Evolutionary conservation across 257 asterid species (phyloP), one percentile per base, ranked within the genome.

Genomic region (Perilla frutescens): DNA sequence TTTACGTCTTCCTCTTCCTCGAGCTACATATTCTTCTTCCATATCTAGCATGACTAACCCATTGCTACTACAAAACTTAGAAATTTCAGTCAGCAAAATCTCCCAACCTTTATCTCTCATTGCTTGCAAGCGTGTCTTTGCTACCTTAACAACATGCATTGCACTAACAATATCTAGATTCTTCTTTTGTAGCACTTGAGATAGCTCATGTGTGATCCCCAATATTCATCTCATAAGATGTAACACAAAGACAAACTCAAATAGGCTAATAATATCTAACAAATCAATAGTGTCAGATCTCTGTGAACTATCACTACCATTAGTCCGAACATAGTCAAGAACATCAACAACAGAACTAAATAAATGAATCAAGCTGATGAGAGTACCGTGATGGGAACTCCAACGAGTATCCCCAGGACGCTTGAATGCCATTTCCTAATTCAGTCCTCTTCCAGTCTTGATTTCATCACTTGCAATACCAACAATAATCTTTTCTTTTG

Each of bases 201-300:
- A 20, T 20, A 20, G 26, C 26, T 20, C 26, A 20, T 20, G 26
- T 20, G 26, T 20, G 26, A 20, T 20, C 26, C 26, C 26, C 26
- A 56, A 56, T 1, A 56, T 1, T 56, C 7, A 0, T 3, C 62
- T 56, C 37, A 56, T 56, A 20, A 56, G 62, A 20, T 20, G 3
- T 9, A 56, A 56, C 8, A 56, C 62, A 56, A 56, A 56, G 1
- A 56, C 39, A 56, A 56, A 49, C 55, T 49, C 55, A 49, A 49
- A 49, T 4, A 13, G 58, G 12, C 3, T 8, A 10, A 51, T 13
- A 51, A 51, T 13, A 3, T 51, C 29, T 14, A 29, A 6, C 40
- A 56, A 56, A 29, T 56, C 62, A 7, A 20, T 0, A 3, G 62
- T 14, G 15, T 29, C 40, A 3, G 7, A 34, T 37, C 13, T 56